Evolutionary conservation across 2,329 filamentous ascomycete genomes (phyloP), one percentile per base, ranked within the genome.

Genomic region (Colletotrichum gigasporum): DNA sequence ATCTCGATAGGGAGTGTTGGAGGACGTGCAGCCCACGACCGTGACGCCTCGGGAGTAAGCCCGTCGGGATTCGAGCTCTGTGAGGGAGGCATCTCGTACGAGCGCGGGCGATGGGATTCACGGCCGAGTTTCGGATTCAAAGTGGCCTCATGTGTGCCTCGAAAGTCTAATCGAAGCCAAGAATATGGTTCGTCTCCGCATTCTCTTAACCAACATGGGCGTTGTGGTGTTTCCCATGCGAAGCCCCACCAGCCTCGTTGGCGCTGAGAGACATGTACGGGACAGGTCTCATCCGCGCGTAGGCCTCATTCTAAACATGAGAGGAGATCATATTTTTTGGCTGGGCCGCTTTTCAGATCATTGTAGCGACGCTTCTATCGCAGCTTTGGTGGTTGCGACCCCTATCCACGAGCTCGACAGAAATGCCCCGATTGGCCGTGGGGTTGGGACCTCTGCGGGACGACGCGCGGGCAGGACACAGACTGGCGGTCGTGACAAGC

Each of bases 51-150:
- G 52, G 52, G 12, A 34, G 24, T 9, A 18, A 16, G 14, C 9
- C 18, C 52, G 37, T 37, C 39, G n/a, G n/a, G n/a, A n/a, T n/a
- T n/a, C 52, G 52, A 26, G 12, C 16, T n/a, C 12, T 26, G 37
- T 12, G 12, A 12, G 16, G 39, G 20, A 35, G 53, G 22, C 18
- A 26, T 37, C 53, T 47, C 41, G 53, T 30, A 37, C 50, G 35
- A 53, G 30, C 24, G 26, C 50, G 34, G 50, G n/a, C 39, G 12
- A 32, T 11, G 39, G 14, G 9, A 35, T 26, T 28, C n/a, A 37
- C 39, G 41, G 53, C 41, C 41, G 41, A 47, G 41, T 35, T 55
- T 47, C 53, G 41, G 51, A 54, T n/a, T n/a, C n/a, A n/a, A n/a
- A n/a, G n/a, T n/a, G n/a, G n/a, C n/a, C n/a, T n/a, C n/a, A n/a